Percentiles rank a stretch among this genome's conserved stretches.
phyloP scores from a whole-genome alignment of 805 yeast species.

The Lipomyces sp. region DNA sequence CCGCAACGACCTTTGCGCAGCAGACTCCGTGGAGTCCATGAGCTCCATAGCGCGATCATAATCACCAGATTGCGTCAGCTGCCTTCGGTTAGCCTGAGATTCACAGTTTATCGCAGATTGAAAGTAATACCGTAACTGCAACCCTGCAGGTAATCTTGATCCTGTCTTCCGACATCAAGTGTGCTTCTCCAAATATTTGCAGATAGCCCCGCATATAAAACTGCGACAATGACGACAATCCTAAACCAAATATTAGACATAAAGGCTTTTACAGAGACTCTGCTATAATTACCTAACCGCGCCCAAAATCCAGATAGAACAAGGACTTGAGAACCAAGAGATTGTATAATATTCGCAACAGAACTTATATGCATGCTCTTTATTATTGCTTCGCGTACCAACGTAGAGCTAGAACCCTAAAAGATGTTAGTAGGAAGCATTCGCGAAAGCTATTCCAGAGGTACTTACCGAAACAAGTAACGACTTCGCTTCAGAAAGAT shows the following conservation, averaged over 20 bases:
- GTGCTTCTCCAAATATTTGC: neutral
- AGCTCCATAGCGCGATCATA: slow-evolving; percentile 2
- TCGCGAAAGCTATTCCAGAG: neutral
- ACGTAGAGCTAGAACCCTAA: slow-evolving; percentile 8
- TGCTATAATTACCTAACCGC: slow-evolving; percentile 4
- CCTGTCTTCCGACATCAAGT: slow-evolving; percentile 5
- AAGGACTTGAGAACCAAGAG: slow-evolving; percentile 14
- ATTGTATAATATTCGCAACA: neutral
- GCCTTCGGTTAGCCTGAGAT: neutral
- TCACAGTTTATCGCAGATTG: neutral
- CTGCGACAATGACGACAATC: slow-evolving; percentile 3
- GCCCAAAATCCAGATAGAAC: slow-evolving; percentile 15
- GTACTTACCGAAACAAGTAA: slow-evolving; percentile 8
- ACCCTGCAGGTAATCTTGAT: slow-evolving; percentile 14
- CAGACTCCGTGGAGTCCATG: neutral
- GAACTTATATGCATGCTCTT: slow-evolving; percentile 11
- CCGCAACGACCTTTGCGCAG: slow-evolving; percentile 2
- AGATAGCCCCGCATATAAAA: slow-evolving; percentile 6
- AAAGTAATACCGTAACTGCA: neutral
- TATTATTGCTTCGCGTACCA: slow-evolving; percentile 15
- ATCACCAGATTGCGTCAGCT: slow-evolving; percentile 4
- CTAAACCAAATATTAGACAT: neutral
- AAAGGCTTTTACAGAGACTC: too few relatives aligned
- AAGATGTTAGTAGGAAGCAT: neutral
- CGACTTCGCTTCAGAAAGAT: slow-evolving; percentile 56